Evolutionary conservation across 192 early-diverging fungal genomes (phyloP), one percentile per base, ranked within the genome.

Genomic region (Blastocladiella britannica): DNA sequence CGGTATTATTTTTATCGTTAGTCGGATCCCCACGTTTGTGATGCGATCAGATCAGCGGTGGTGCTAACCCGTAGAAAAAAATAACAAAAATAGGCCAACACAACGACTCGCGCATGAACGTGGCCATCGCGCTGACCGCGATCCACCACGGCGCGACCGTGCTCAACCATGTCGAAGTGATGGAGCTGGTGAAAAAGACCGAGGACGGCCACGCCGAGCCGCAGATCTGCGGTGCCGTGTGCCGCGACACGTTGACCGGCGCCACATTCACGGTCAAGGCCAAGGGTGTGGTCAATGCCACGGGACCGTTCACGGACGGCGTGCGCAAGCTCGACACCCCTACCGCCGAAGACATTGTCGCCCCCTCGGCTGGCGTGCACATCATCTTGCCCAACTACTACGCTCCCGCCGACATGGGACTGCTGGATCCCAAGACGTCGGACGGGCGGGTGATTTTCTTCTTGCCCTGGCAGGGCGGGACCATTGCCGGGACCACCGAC

Each of bases 361-460:
- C 91, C 12, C 91, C 93, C 26, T 84, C 81, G 60, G 82, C 91
- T 18, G 93, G 93, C 57, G 88, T 89, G 26, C 93, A 97, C 61
- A 83, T 93, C 60, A 85, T 93, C 58, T 76, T 97, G 61, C 93
- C 93, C 47, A 88, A 82, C 73, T 97, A 97, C 73, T 93, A 87
- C 61, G 85, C 84, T 58, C 93, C 91, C 52, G 73, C 84, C 28
- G 82, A 87, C 68, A 93, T 93, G 88, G 93, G 93, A 56, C 70
- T 97, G 62, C 70, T 97, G 62, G 93, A 97, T 68, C 93, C 93
- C 18, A 73, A 78, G 23, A 97, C 93, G 2, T 85, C 80, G 61
- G 91, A 97, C 67, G 89, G 89, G 2, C 84, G 93, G 61, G 91
- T 97, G 26, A 91, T 97, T 57, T 97, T 91, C 77, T 93, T 97